These are phyloP conservation scores for Blechomonas ayalai DNA, from an alignment of 208 protist genomes.

Conservation along the genomic window DNA sequence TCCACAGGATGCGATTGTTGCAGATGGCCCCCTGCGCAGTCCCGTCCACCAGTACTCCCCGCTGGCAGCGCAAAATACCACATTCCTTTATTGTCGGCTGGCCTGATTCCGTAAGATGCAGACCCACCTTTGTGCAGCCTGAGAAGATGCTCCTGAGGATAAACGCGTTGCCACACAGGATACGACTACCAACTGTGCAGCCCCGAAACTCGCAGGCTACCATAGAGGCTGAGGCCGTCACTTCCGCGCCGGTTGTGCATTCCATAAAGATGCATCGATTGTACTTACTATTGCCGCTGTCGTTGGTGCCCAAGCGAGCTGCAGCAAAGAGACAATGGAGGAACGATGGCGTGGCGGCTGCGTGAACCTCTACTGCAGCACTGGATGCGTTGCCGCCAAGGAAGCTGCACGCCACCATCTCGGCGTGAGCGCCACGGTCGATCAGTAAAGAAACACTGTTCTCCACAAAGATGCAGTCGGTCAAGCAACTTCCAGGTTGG, in stretches of 20 bases:
- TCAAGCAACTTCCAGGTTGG: conserved; percentile 6
- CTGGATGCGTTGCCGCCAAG: conserved; percentile 3
- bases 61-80: conserved; percentile 13
- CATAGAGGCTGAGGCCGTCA: conserved; percentile 3
- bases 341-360: conserved; percentile 8
- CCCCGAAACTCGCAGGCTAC: conserved; percentile 25
- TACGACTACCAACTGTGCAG: conserved; percentile 10
- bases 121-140: conserved; percentile 13
- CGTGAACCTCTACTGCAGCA: conserved; percentile 4
- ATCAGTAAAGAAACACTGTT: conserved; percentile 12
- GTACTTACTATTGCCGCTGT: conserved; percentile 6
- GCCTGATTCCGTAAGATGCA: conserved; percentile 13
- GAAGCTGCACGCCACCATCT: conserved; percentile 15
- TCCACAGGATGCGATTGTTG: conserved; percentile 21
- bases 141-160: conserved; percentile 20
- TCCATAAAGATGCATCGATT: conserved; percentile 20
- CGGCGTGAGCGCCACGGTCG: conserved; percentile 5
- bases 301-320: conserved; percentile 4
- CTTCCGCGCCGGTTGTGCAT: conserved; percentile 5
- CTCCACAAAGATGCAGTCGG: conserved; percentile 17
- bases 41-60: conserved; percentile 15
- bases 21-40: conserved; percentile 5
- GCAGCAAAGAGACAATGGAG: conserved; percentile 22
- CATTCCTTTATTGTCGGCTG: conserved; percentile 15
- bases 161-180: conserved; percentile 1